phyloP scores from a whole-genome alignment of 2,329 filamentous ascomycete species.

The Sporothrix mexicana region DNA sequence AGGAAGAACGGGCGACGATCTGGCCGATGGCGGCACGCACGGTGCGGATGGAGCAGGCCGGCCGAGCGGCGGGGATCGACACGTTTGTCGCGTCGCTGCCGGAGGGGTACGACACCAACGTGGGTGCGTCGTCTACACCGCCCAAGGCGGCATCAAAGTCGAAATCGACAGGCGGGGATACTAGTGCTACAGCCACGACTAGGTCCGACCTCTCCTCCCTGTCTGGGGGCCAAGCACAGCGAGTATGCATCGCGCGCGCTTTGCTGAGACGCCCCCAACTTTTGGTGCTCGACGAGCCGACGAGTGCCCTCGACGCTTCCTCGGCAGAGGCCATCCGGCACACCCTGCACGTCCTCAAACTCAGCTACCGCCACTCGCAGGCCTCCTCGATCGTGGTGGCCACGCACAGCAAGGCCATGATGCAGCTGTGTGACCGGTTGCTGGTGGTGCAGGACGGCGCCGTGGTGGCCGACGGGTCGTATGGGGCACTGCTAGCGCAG shows the following conservation, averaged over 20 bases:
- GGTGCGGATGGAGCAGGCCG: slow-evolving; percentile 56
- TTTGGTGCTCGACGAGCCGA: slow-evolving; percentile 86
- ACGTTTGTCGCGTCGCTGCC: slow-evolving; percentile 78
- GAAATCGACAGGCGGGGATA: not conserved
- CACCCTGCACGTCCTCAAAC: slow-evolving; percentile 28
- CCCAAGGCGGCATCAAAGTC: not conserved
- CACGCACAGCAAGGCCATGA: slow-evolving; percentile 85
- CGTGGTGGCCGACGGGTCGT: slow-evolving; percentile 71
- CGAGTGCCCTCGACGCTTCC: slow-evolving; percentile 71
- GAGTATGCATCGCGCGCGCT: slow-evolving; percentile 80
- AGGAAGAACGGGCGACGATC: not conserved
- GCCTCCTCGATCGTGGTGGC: slow-evolving; percentile 75
- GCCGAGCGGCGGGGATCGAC: slow-evolving; percentile 69
- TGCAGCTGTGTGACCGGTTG: slow-evolving; percentile 76
- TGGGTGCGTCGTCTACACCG: slow-evolving; percentile 67
- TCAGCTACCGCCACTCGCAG: not conserved
- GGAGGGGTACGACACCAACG: slow-evolving; percentile 70
- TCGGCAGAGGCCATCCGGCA: slow-evolving; percentile 68
- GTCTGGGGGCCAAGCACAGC: slow-evolving; percentile 82
- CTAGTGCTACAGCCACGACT: not conserved
- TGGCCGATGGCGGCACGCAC: slow-evolving; percentile 55
- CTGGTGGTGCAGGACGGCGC: slow-evolving; percentile 72
- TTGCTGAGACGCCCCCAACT: slow-evolving; percentile 73
- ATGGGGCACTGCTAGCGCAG: slow-evolving; percentile 57
- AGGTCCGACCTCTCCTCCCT: slow-evolving; percentile 54